Conservation (phyloP, 1,284 basidiomycete genomes). For the Melampsora abietis-canadensis region DNA sequence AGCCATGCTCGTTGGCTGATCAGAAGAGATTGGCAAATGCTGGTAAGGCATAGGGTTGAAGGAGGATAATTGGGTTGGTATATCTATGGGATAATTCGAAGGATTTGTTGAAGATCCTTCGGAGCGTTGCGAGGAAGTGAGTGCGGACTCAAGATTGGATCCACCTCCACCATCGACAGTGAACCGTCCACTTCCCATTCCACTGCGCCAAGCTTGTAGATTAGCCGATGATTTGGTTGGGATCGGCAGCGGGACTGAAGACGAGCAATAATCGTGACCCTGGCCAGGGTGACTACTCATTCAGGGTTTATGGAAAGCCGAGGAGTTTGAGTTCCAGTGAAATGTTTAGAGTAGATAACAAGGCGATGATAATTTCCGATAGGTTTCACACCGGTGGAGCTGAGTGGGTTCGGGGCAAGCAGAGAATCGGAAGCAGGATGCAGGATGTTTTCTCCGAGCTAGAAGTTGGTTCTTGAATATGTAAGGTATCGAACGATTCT, state of each 20-base stretch:
- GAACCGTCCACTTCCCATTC: constrained; percentile 28
- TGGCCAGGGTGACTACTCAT: constrained; percentile 8
- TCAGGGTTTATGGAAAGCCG: neutral
- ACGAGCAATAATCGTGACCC: neutral
- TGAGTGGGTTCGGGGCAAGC: too few relatives aligned
- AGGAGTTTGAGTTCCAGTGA: too few relatives aligned
- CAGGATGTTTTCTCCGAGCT: too few relatives aligned
- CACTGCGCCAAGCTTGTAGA: constrained; percentile 22
- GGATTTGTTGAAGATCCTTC: neutral
- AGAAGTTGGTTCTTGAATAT: too few relatives aligned
- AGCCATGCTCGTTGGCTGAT: neutral
- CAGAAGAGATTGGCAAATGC: constrained; percentile 5
- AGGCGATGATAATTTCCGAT: too few relatives aligned
- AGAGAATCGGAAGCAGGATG: too few relatives aligned
- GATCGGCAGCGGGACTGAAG: neutral
- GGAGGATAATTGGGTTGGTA: neutral
- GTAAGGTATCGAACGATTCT: too few relatives aligned
- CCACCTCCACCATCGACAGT: constrained; percentile 42
- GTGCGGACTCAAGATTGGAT: neutral
- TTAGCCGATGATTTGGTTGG: constrained; percentile 2
- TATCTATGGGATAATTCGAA: neutral
- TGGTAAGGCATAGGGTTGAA: neutral
- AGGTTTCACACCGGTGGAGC: too few relatives aligned
- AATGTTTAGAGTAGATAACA: too few relatives aligned
- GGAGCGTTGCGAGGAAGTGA: neutral